These are phyloP conservation scores for Simplicillium sp. DNA, from an alignment of 2,329 filamentous ascomycete genomes.

Conservation along the genomic window DNA sequence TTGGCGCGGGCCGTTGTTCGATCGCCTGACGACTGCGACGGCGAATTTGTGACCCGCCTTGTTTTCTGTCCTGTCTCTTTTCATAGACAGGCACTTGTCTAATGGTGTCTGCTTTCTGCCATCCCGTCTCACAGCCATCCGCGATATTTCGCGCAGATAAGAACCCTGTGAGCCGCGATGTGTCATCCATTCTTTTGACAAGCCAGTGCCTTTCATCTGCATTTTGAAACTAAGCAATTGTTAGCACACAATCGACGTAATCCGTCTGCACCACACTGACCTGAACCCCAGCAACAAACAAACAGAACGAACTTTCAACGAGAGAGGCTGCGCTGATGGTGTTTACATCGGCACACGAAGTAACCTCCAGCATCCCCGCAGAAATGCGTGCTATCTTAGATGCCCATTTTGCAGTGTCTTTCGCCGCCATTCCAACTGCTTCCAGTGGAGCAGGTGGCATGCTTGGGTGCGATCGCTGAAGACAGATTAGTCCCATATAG, in stretches of 20 bases:
- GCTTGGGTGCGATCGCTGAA: constrained; percentile 73
- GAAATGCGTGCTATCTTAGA: constrained; percentile 71
- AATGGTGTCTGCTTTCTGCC: constrained; percentile 65
- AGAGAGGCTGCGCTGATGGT: constrained; percentile 72
- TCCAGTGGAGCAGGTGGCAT: constrained; percentile 91
- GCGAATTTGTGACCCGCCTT: too few species aligned
- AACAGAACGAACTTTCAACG: constrained; percentile 69
- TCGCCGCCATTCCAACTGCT: constrained; percentile 69
- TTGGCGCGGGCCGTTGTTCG: too few species aligned
- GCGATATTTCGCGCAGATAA: constrained; percentile 75
- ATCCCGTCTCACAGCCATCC: constrained; percentile 72
- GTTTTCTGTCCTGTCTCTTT: constrained; percentile 35
- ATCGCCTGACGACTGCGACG: too few species aligned
- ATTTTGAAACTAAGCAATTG: constrained; percentile 52
- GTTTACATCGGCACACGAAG: constrained; percentile 51
- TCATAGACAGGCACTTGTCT: constrained; percentile 57
- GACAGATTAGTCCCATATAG: constrained; percentile 73
- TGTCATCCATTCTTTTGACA: constrained; percentile 62
- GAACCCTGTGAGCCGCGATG: constrained; percentile 78
- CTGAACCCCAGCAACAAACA: constrained; percentile 81
- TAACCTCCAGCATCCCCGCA: constrained; percentile 57
- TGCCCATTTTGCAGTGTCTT: constrained; percentile 61
- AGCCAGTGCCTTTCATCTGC: constrained; percentile 68
- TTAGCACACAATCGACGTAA: too few species aligned
- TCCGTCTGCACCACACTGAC: constrained; percentile 24